A percentile compares a stretch with the other conserved stretches of the same genome.
phyloP scores from a whole-genome alignment of 2,329 filamentous ascomycete genomes.

The Colletotrichum viniferum region DNA sequence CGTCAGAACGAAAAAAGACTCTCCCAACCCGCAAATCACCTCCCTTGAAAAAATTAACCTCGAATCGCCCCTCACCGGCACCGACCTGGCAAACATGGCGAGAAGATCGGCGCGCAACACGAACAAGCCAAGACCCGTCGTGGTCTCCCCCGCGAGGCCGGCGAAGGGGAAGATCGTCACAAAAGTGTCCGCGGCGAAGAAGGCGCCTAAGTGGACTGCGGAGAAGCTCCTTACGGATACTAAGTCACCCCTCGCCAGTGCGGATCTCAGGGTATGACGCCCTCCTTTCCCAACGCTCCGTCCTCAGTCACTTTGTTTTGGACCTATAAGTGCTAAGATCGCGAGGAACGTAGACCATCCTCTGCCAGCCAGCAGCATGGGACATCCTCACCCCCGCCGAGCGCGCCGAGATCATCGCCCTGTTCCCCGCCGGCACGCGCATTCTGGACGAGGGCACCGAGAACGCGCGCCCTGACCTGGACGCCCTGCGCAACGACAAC shows the following conservation, averaged over 20 bases:
- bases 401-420: constrained; percentile 37
- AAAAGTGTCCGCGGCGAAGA: constrained; percentile 27
- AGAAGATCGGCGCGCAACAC: constrained; percentile 7
- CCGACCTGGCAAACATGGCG: not conserved
- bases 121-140: not conserved
- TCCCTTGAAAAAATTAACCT: not conserved
- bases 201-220: constrained; percentile 37
- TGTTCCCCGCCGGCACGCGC: constrained; percentile 41
- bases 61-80: not conserved
- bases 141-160: not conserved
- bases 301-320: too few relatives aligned
- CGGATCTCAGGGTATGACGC: constrained; percentile 38
- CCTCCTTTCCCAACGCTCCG: not conserved
- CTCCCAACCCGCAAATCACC: not conserved
- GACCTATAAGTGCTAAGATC: not conserved
- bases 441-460: constrained; percentile 38
- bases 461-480: constrained; percentile 43
- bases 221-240: constrained; percentile 39
- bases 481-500: constrained; percentile 49
- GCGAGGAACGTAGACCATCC: constrained; percentile 31
- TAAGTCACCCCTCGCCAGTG: constrained; percentile 42
- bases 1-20: not conserved
- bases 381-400: constrained; percentile 37
- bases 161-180: constrained; percentile 15
- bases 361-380: constrained; percentile 44